Conservation (phyloP, 768 basidiomycete genomes). For the Suillus fuscotomentosus region DNA sequence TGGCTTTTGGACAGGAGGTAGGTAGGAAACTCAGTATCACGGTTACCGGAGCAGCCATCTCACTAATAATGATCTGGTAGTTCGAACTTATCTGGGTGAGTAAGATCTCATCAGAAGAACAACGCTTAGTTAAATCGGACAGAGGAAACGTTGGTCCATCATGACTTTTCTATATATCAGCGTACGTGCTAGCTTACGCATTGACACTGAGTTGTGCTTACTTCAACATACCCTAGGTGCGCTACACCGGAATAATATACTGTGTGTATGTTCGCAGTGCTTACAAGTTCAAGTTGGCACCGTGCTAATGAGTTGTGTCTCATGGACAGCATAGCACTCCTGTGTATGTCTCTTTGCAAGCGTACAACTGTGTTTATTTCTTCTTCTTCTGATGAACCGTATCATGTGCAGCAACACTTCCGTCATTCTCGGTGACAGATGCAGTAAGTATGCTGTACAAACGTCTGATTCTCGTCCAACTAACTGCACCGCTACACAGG, state of each 20-base stretch:
- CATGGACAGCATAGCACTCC: neutral
- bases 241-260: neutral
- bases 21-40: neutral
- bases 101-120: neutral
- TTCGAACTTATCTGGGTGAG: neutral
- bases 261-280: neutral
- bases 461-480: neutral
- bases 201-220: neutral
- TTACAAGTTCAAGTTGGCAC: neutral
- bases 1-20: neutral
- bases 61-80: neutral
- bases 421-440: neutral
- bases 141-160: neutral
- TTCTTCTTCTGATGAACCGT: neutral
- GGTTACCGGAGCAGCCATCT: neutral
- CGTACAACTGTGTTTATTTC: neutral
- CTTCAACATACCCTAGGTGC: neutral
- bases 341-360: neutral
- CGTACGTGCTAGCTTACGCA: neutral
- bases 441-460: neutral
- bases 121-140: neutral
- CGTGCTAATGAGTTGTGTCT: neutral
- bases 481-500: neutral
- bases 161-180: neutral
- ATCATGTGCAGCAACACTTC: neutral